These are phyloP conservation scores for Selaginella moellendorffii DNA, from an alignment of 75 land plant species.

Conservation along the genomic window DNA sequence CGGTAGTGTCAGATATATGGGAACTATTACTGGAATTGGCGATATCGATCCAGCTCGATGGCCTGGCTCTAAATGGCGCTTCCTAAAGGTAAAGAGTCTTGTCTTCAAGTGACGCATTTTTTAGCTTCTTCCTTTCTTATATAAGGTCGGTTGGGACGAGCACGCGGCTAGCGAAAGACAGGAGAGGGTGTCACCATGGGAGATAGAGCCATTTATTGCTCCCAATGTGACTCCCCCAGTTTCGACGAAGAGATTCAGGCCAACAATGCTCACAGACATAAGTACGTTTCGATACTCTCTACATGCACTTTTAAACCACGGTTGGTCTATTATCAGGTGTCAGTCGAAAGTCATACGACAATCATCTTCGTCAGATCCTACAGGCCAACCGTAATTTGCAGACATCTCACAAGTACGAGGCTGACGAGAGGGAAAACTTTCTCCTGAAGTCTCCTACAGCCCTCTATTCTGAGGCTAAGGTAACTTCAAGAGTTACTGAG, in stretches of 20 bases:
- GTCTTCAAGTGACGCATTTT: not conserved
- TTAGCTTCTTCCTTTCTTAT: conserved; percentile 8
- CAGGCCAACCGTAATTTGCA: too few species aligned
- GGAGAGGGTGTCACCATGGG: conserved; percentile 82
- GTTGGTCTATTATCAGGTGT: too few species aligned
- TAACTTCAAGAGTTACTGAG: too few species aligned
- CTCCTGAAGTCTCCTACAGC: too few species aligned
- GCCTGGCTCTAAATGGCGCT: conserved; percentile 77
- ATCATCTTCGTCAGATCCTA: too few species aligned
- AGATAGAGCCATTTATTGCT: conserved; percentile 58
- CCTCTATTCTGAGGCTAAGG: too few species aligned
- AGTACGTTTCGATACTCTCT: too few species aligned
- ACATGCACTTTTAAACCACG: too few species aligned
- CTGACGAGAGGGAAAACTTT: too few species aligned
- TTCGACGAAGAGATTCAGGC: conserved; percentile 37
- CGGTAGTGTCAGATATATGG: conserved; percentile 49
- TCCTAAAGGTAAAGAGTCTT: conserved; percentile 34
- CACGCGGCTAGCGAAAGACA: conserved; percentile 26
- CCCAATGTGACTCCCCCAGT: conserved; percentile 23
- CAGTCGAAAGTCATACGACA: too few species aligned
- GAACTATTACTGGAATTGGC: conserved; percentile 69
- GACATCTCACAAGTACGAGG: too few species aligned
- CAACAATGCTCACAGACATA: conserved; percentile 6
- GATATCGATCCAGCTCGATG: conserved; percentile 68
- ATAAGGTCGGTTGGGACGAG: conserved; percentile 81